These are phyloP conservation scores for Cornus suecica DNA, from an alignment of 148 eudicot species.

Conservation along the genomic window DNA sequence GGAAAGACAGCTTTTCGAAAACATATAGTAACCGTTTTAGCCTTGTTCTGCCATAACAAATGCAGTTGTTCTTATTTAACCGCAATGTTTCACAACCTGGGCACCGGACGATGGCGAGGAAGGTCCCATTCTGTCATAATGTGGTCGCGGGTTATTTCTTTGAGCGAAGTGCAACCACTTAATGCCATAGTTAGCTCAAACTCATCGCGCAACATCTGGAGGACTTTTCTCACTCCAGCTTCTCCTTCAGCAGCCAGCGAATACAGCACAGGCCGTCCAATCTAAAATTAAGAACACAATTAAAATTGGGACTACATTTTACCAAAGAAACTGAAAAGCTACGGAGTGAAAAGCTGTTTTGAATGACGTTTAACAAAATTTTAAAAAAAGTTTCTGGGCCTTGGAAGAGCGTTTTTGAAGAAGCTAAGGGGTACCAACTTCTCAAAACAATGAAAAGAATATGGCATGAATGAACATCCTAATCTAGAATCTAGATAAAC, in stretches of 20 bases:
- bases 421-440: too few relatives aligned
- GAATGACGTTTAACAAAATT: too few relatives aligned
- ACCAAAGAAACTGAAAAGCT: background rate
- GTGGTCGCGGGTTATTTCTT: slow-evolving; percentile 78
- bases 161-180: slow-evolving; percentile 79
- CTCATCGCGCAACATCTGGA: slow-evolving; percentile 86
- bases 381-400: too few relatives aligned
- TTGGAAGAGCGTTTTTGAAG: too few relatives aligned
- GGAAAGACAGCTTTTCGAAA: slow-evolving; percentile 18
- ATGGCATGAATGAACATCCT: background rate
- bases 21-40: slow-evolving; percentile 1
- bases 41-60: background rate
- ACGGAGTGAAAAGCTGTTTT: too few relatives aligned
- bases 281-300: slow-evolving; percentile 31
- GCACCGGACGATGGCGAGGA: slow-evolving; percentile 37
- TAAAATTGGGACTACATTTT: background rate
- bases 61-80: slow-evolving; percentile 3
- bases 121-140: slow-evolving; percentile 77
- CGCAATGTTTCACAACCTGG: slow-evolving; percentile 42
- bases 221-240: slow-evolving; percentile 82
- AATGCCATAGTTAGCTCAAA: slow-evolving; percentile 94
- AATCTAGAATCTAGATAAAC: background rate
- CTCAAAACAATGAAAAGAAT: background rate
- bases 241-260: slow-evolving; percentile 95
- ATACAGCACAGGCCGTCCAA: slow-evolving; percentile 89